Conservation (phyloP, 2,329 filamentous ascomycete species). For the Chrysoporthe cubensis region DNA sequence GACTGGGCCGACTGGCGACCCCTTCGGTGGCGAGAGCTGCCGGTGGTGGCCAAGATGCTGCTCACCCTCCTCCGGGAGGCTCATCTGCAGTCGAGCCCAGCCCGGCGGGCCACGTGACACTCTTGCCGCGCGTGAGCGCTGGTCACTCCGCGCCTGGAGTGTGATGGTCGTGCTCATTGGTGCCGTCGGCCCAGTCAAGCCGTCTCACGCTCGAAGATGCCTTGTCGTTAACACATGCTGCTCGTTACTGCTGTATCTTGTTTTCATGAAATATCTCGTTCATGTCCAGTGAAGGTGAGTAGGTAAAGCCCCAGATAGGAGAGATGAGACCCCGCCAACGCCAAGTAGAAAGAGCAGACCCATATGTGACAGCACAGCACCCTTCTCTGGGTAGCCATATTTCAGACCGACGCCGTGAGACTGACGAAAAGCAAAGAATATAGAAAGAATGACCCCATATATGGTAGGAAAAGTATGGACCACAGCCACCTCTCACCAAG, state of each 20-base stretch:
- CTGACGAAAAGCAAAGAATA: not conserved
- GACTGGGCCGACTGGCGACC: not conserved
- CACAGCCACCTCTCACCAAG: conserved; percentile 15
- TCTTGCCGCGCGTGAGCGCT: not conserved
- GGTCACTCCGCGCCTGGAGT: not conserved
- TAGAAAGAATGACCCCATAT: conserved; percentile 17
- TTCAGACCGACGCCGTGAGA: not conserved
- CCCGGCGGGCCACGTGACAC: not conserved
- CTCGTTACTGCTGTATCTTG: conserved; percentile 32
- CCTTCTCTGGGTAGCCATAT: conserved; percentile 2
- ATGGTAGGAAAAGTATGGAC: conserved; percentile 15
- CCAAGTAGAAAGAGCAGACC: conserved; percentile 5
- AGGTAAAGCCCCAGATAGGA: conserved; percentile 10
- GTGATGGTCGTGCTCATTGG: not conserved
- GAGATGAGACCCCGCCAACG: conserved; percentile 17
- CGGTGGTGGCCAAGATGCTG: not conserved
- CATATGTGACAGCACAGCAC: not conserved
- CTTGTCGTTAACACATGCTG: conserved; percentile 32
- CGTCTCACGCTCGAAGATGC: conserved; percentile 11
- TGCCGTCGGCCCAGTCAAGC: conserved; percentile 12
- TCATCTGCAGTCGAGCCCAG: no score
- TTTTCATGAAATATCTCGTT: conserved; percentile 31
- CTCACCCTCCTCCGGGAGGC: no score
- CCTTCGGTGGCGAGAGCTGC: not conserved
- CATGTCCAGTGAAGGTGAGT: conserved; percentile 28